Evolutionary conservation across 257 asterid genomes (phyloP).

Genomic region (Nicotiana tabacum): DNA sequence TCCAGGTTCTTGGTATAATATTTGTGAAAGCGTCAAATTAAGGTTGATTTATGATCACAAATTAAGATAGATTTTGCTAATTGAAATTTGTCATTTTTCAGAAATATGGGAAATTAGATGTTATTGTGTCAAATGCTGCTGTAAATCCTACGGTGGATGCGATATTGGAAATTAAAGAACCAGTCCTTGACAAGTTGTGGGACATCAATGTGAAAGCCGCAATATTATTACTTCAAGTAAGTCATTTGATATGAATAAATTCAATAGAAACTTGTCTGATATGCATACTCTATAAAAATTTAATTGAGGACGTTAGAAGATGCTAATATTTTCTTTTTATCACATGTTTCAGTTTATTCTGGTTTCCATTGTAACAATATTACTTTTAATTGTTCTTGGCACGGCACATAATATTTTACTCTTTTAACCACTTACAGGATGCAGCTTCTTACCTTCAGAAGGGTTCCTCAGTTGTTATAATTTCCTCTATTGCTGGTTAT

Average conservation of each 20-base stretch:
- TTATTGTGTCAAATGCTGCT: slow-evolving; percentile 88
- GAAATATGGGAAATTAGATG: slow-evolving; percentile 82
- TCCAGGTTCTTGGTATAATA: neutral
- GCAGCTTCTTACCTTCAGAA: slow-evolving; percentile 69
- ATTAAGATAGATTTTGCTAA: neutral
- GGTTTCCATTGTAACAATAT: neutral
- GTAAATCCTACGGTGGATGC: slow-evolving; percentile 71
- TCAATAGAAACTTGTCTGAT: neutral
- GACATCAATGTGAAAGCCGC: slow-evolving; percentile 83
- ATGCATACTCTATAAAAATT: no score
- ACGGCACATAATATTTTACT: neutral
- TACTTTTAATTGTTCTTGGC: neutral
- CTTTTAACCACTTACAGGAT: slow-evolving; percentile 34
- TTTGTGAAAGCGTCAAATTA: no score
- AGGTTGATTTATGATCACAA: neutral
- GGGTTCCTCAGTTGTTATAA: slow-evolving; percentile 67
- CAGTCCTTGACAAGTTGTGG: slow-evolving; percentile 89
- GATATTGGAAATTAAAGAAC: slow-evolving; percentile 66
- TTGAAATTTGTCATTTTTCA: slow-evolving; percentile 15
- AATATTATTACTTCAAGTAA: slow-evolving; percentile 74
- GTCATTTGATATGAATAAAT: slow-evolving; percentile 8
- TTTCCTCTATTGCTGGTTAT: slow-evolving; percentile 63
- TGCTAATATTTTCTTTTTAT: neutral
- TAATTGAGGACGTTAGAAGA: neutral
- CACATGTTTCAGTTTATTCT: neutral